phyloP scores from a whole-genome alignment of 73 alveolate genomes.

The Effrenium voratum region DNA sequence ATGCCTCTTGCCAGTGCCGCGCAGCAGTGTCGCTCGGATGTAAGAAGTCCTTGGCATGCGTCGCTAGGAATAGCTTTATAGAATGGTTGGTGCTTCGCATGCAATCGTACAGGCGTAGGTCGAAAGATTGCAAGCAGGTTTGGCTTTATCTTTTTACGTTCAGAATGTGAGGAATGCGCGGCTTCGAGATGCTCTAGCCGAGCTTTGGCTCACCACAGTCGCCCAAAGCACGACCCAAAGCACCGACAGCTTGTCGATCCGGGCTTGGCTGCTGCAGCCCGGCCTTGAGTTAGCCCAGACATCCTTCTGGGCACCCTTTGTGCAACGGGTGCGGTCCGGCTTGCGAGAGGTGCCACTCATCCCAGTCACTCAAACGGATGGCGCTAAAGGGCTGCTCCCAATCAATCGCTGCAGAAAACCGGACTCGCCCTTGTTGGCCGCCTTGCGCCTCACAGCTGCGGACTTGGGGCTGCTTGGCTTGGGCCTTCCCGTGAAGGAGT shows the following conservation, averaged over 20 bases:
- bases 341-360: constrained; percentile 61
- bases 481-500: constrained; percentile 49
- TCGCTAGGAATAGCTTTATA: too few relatives aligned
- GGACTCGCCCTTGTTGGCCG: constrained; percentile 11
- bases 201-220: constrained; percentile 25
- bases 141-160: too few relatives aligned
- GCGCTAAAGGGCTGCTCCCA: constrained; percentile 21
- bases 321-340: constrained; percentile 22
- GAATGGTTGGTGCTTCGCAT: too few relatives aligned
- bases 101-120: too few relatives aligned
- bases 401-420: constrained; percentile 65
- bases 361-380: neutral
- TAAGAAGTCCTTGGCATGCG: too few relatives aligned
- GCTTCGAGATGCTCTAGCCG: constrained; percentile 54
- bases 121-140: too few relatives aligned
- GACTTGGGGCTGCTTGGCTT: constrained; percentile 6
- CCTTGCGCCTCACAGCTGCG: neutral
- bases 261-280: constrained; percentile 77
- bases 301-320: constrained; percentile 85
- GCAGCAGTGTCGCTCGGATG: too few relatives aligned
- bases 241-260: neutral
- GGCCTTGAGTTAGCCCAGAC: constrained; percentile 43
- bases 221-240: neutral
- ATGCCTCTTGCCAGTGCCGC: too few relatives aligned
- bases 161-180: constrained; percentile 52